Evolutionary conservation across 1,139 yeast genomes (phyloP).

Genomic region (Yamadazyma blattariae): DNA sequence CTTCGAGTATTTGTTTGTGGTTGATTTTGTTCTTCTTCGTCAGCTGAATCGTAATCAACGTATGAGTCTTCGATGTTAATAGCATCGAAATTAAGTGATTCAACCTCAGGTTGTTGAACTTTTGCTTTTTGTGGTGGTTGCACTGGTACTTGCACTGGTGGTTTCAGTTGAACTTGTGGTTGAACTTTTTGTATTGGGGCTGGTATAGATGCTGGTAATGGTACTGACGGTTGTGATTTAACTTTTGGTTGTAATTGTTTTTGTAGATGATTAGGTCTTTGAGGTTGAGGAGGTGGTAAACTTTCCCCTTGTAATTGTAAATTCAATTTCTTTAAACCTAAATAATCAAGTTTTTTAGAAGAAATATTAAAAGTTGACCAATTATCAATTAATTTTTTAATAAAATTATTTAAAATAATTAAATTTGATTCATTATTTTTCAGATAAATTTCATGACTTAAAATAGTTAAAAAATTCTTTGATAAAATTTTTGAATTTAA

Average conservation of each 20-base stretch:
- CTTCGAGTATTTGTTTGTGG: neutral
- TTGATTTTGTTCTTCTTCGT: neutral
- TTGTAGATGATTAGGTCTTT: too few species aligned
- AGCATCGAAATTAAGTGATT: too few species aligned
- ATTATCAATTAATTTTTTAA: constrained; percentile 46
- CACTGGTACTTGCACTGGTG: too few species aligned
- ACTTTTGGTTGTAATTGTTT: too few species aligned
- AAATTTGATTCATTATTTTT: constrained; percentile 44
- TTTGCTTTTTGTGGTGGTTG: neutral
- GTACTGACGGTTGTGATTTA: too few species aligned
- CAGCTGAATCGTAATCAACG: constrained; percentile 29
- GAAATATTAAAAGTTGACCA: constrained; percentile 28
- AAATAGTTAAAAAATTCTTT: constrained; percentile 47
- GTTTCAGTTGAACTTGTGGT: too few species aligned
- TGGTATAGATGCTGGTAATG: too few species aligned
- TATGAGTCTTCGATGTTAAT: constrained; percentile 17
- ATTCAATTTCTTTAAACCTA: too few species aligned
- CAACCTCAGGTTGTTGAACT: too few species aligned
- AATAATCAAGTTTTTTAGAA: neutral
- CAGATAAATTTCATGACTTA: constrained; percentile 50
- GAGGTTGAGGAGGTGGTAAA: too few species aligned
- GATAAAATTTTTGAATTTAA: constrained; percentile 47
- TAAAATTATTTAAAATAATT: constrained; percentile 48
- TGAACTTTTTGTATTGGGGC: too few species aligned
- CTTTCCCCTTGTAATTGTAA: too few species aligned